Base-by-base conservation (phyloP, 768 basidiomycete genomes). In the Pholiota microspora region DNA sequence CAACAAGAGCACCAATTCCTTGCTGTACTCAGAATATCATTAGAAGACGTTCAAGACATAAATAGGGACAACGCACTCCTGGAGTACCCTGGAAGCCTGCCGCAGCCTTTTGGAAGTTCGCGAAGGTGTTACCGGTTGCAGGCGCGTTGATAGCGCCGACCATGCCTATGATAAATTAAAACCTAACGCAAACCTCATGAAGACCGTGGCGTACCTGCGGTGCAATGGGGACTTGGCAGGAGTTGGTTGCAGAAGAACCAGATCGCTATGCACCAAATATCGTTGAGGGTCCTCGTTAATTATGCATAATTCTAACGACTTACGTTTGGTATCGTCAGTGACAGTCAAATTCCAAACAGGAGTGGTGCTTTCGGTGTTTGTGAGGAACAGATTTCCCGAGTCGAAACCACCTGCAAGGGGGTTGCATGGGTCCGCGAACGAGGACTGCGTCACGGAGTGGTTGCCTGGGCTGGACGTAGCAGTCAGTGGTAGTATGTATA, bases 191-290 rank as follows among this genome's bases (percentile, higher is more conserved):
- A 7, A 18, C 15, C 16, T 38, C 7, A 15, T n/a, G 13, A 4
- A 9, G 6, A 23, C 24, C 18, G 0, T 21, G 60, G 16, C 62
- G 45, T 48, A 69, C 72, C 71, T 15, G 64, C 52, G 8, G 54
- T 44, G 59, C 82, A 83, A 64, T 84, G 82, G 10, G 71, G 64
- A 1, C 36, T 1, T 0, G 75, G 76, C 3, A 49, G 2, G 10
- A 73, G 64, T 62, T 79, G 79, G 56, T 80, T 79, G 72, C 83
- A 84, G 75, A 71, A 83, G 74, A 82, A 82, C 78, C 79, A 84
- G 42, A 83, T 73, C 3, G 81, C 81, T 71, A 60, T 32, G 38
- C n/a, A 9, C 7, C 8, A 40, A 24, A 46, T 50, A 59, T 70
- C 54, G 15, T 15, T 9, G 3, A 9, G 8, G 13, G 21, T 54